Evolutionary conservation across 768 basidiomycete species (phyloP).

Genomic region (Serendipita sp.): DNA sequence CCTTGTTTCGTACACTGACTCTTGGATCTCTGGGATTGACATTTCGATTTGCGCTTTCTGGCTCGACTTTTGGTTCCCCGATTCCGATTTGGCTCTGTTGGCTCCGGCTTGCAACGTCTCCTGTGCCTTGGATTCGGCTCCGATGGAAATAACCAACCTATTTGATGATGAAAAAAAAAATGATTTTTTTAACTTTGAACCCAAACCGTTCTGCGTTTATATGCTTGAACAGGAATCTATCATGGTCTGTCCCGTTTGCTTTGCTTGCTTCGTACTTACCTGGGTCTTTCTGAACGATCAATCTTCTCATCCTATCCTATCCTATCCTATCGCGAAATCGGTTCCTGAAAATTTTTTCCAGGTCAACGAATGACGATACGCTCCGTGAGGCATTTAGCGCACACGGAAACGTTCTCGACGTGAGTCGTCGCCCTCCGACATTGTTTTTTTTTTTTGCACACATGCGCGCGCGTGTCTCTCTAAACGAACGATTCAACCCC

Average conservation of each 20-base stretch:
- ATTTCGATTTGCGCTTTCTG: too few species aligned
- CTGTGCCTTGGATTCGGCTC: not conserved
- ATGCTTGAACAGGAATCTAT: constrained; percentile 11
- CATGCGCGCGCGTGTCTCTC: constrained; percentile 11
- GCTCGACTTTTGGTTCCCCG: not conserved
- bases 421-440: constrained; percentile 64
- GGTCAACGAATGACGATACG: constrained; percentile 89
- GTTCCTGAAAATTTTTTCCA: constrained; percentile 71
- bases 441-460: too few species aligned
- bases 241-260: constrained; percentile 1
- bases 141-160: too few species aligned
- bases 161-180: not conserved
- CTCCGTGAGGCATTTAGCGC: constrained; percentile 70
- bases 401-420: constrained; percentile 79
- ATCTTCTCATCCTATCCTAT: constrained; percentile 10
- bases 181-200: not conserved
- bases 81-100: too few species aligned
- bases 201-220: constrained; percentile 11
- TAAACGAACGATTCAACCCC: constrained; percentile 7
- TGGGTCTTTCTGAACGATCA: constrained; percentile 35
- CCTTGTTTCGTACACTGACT: not conserved
- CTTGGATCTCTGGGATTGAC: too few species aligned
- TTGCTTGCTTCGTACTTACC: constrained; percentile 13
- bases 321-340: constrained; percentile 15
- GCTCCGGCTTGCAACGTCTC: too few species aligned